Percentiles rank a stretch among this genome's conserved stretches.
phyloP scores from a whole-genome alignment of 1,284 basidiomycete species.

The Ceratobasidium sp. region DNA sequence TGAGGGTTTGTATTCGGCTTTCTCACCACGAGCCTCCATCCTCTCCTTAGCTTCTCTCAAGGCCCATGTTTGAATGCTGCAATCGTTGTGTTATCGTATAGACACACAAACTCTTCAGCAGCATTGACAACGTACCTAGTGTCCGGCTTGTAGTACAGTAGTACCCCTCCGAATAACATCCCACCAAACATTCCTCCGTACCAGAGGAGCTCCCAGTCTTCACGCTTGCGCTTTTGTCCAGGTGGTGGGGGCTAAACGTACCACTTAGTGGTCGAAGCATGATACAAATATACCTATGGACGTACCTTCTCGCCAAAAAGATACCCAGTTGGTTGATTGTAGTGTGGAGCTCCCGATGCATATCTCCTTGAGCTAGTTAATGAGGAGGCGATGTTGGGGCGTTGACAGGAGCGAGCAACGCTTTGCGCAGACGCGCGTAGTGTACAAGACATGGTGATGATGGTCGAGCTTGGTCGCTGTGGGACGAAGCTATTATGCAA shows the following conservation, averaged over 20 bases:
- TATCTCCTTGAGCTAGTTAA: not conserved
- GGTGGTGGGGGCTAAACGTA: conserved; percentile 70
- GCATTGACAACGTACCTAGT: conserved; percentile 73
- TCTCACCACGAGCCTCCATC: conserved; percentile 89
- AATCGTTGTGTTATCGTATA: conserved; percentile 17
- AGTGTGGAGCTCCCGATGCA: conserved; percentile 60
- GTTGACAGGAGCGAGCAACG: conserved; percentile 26
- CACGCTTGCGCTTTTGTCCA: conserved; percentile 85
- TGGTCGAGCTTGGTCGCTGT: conserved; percentile 28
- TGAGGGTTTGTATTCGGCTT: conserved; percentile 76
- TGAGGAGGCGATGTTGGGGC: not conserved
- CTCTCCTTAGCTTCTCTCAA: conserved; percentile 85
- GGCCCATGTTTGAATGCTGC: conserved; percentile 89
- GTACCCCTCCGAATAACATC: conserved; percentile 78
- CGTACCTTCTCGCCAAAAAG: conserved; percentile 89
- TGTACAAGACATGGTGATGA: conserved; percentile 35
- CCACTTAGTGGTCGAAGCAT: conserved; percentile 2
- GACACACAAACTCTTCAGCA: conserved; percentile 6
- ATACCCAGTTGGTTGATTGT: conserved; percentile 88
- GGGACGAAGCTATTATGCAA: not conserved
- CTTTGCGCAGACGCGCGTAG: conserved; percentile 26
- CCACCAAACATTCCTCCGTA: conserved; percentile 91
- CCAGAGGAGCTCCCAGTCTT: conserved; percentile 90
- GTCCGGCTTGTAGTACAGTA: conserved; percentile 95
- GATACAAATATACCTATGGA: conserved; percentile 35